phyloP scores from a whole-genome alignment of 169 alveolate species.

The Perkinsus olseni region DNA sequence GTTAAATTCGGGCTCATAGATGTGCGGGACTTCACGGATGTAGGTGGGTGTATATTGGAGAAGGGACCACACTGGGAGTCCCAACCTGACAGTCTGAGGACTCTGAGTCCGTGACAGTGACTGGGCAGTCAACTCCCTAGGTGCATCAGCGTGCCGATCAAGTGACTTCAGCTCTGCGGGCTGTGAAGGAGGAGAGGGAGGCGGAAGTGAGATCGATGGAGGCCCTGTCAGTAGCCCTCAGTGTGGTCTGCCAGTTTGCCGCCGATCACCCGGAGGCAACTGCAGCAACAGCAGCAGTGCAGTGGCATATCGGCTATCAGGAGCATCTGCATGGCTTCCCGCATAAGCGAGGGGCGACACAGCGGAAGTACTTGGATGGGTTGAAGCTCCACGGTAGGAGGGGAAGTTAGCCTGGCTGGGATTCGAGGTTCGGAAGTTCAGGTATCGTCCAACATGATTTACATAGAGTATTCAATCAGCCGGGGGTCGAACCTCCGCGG shows the following conservation, averaged over 20 bases:
- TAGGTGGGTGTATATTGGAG: neutral
- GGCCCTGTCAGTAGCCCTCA: neutral
- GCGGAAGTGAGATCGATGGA: neutral
- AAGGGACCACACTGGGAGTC: too few relatives aligned
- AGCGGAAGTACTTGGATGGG: neutral
- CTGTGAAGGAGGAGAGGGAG: neutral
- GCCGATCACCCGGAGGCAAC: neutral
- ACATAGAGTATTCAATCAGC: neutral
- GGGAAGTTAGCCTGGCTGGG: too few relatives aligned
- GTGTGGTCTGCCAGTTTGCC: neutral
- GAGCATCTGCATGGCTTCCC: neutral
- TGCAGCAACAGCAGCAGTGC: neutral
- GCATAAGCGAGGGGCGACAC: neutral
- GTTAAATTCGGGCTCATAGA: neutral
- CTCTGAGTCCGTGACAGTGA: too few relatives aligned
- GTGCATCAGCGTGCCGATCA: neutral
- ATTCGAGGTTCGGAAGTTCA: neutral
- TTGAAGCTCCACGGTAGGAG: neutral
- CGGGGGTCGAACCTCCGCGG: neutral
- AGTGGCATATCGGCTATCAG: neutral
- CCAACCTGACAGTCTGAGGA: too few relatives aligned
- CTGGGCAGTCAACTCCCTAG: neutral
- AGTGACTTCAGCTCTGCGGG: neutral
- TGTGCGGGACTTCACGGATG: neutral
- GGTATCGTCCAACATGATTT: neutral